A percentile compares a stretch with the other conserved stretches of the same genome.
Evolutionary conservation across 2,329 filamentous ascomycete genomes (phyloP).

Genomic region (Aspergillus eucalypticola): DNA sequence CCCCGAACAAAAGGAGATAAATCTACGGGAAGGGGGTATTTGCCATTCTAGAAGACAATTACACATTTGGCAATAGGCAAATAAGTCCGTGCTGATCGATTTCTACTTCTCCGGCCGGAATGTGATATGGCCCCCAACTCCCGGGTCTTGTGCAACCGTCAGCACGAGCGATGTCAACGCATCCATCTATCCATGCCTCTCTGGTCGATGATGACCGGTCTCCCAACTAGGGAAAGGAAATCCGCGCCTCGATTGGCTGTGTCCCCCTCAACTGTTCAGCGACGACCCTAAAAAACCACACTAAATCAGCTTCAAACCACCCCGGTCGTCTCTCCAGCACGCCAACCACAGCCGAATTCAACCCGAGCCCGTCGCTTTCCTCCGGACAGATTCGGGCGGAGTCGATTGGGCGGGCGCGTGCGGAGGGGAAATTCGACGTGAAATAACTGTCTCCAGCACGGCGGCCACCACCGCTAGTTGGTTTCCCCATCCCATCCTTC

Average conservation of each 20-base stretch:
- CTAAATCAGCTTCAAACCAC: not conserved
- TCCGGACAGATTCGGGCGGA: constrained; percentile 1
- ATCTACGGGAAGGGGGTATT: not conserved
- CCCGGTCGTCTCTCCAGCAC: not conserved
- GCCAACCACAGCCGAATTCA: not conserved
- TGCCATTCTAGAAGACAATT: not conserved
- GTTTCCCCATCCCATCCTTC: not conserved
- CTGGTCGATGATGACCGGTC: not conserved
- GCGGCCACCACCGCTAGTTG: not conserved
- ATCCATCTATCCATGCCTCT: not conserved
- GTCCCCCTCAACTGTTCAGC: not conserved
- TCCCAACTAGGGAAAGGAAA: not conserved
- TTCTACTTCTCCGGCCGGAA: not conserved
- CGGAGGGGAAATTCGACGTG: not conserved
- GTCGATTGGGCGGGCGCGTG: not conserved
- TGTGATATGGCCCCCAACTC: not conserved
- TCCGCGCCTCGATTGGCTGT: not conserved
- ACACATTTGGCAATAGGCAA: not conserved
- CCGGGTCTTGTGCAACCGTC: not conserved
- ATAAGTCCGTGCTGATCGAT: not conserved
- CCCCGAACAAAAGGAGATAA: constrained; percentile 1
- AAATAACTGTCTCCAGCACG: not conserved
- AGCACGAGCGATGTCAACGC: not conserved
- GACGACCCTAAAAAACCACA: no score
- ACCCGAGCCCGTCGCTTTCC: constrained; percentile 1